A percentile compares a stretch with the other conserved stretches of the same genome.
phyloP scores from a whole-genome alignment of 78 protist species.

The Dictyostelium capitatum region DNA sequence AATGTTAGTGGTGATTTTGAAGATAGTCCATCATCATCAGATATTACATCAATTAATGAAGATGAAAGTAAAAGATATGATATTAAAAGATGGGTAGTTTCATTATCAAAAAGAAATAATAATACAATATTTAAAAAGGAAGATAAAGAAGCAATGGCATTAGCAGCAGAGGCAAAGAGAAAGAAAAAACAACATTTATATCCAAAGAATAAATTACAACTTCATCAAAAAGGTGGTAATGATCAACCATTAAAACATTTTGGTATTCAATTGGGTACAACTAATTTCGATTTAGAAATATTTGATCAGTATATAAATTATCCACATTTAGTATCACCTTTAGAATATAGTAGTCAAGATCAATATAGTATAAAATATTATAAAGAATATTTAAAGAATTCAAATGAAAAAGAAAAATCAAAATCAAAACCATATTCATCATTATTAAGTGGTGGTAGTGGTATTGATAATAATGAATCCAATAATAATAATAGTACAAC shows the following conservation, averaged over 20 bases:
- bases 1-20: neutral
- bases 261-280: slow-evolving; percentile 58
- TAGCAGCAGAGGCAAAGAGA: neutral
- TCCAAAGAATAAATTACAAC: neutral
- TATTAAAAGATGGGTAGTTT: slow-evolving; percentile 71
- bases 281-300: slow-evolving; percentile 4
- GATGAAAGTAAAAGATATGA: slow-evolving; percentile 41
- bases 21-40: too few species aligned
- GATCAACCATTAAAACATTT: slow-evolving; percentile 64
- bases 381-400: slow-evolving; percentile 28
- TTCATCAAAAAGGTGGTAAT: neutral
- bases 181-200: neutral
- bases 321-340: neutral
- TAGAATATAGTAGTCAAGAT: slow-evolving; percentile 27
- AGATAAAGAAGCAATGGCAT: neutral
- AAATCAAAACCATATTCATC: slow-evolving; percentile 10
- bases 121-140: neutral
- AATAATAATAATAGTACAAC: neutral
- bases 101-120: slow-evolving; percentile 32
- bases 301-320: slow-evolving; percentile 23
- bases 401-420: neutral
- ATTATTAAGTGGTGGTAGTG: neutral
- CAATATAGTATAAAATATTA: slow-evolving; percentile 19
- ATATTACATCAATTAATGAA: neutral
- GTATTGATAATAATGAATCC: neutral